phyloP scores from a whole-genome alignment of 352 stramenopile species.

The Phytophthora sp. region DNA sequence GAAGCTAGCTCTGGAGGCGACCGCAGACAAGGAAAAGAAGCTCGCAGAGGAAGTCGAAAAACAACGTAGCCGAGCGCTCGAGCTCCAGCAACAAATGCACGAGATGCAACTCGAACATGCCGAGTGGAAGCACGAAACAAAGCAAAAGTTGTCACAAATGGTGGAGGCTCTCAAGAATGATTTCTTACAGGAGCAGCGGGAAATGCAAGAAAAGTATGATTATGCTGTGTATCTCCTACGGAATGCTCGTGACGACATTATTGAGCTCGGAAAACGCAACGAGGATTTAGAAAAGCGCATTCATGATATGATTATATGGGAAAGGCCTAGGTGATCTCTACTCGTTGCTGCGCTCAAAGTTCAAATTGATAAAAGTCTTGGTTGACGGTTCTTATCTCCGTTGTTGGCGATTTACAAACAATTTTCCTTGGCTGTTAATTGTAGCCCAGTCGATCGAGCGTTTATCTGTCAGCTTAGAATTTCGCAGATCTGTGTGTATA shows the following conservation, averaged over 20 bases:
- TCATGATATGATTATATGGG: constrained; percentile 39
- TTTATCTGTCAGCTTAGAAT: too few species aligned
- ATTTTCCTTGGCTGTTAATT: too few species aligned
- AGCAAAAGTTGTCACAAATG: constrained; percentile 52
- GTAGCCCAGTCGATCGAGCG: neutral
- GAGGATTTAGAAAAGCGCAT: constrained; percentile 58
- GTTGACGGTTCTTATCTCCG: too few species aligned
- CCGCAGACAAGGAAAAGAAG: constrained; percentile 81
- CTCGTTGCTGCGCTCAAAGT: neutral
- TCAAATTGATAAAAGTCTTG: neutral
- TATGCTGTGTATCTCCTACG: constrained; percentile 57
- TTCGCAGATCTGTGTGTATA: too few species aligned
- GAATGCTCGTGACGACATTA: constrained; percentile 70
- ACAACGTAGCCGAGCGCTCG: constrained; percentile 52
- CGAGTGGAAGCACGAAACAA: constrained; percentile 59
- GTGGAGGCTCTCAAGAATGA: constrained; percentile 57
- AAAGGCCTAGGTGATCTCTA: constrained; percentile 40
- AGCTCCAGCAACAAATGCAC: constrained; percentile 67
- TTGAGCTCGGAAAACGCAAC: constrained; percentile 58
- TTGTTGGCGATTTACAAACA: too few species aligned
- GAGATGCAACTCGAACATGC: constrained; percentile 59
- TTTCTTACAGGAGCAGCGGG: constrained; percentile 51
- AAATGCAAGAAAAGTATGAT: constrained; percentile 59
- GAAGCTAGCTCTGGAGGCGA: constrained; percentile 48
- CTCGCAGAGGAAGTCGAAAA: constrained; percentile 74